These are phyloP conservation scores for Blastobotrys mokoenaii DNA, from an alignment of 805 yeast genomes.

Conservation along the genomic window DNA sequence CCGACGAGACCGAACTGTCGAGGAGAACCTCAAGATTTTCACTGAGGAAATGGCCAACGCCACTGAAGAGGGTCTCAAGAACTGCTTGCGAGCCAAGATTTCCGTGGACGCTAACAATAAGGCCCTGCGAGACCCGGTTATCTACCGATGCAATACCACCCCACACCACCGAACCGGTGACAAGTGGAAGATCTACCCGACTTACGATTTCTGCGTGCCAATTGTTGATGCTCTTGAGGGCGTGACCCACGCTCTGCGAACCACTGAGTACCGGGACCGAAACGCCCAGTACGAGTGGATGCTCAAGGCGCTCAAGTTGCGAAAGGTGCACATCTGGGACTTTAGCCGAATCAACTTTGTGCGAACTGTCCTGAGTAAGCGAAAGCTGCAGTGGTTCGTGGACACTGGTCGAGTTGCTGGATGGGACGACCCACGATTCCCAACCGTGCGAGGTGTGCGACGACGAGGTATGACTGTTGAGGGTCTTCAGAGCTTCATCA, in stretches of 20 bases:
- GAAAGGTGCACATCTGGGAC: constrained; percentile 97
- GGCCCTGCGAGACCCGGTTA: constrained; percentile 95
- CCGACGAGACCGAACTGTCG: constrained; percentile 87
- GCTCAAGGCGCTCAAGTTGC: constrained; percentile 66
- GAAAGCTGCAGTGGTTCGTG: constrained; percentile 98
- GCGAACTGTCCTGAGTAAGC: constrained; percentile 89
- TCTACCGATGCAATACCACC: constrained; percentile 92
- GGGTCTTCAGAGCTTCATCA: constrained; percentile 87
- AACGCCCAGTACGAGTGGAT: constrained; percentile 98
- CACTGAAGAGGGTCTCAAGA: constrained; percentile 83
- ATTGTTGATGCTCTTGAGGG: constrained; percentile 94
- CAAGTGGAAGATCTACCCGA: constrained; percentile 93
- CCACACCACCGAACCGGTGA: constrained; percentile 97
- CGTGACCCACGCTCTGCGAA: constrained; percentile 95
- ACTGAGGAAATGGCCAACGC: constrained; percentile 89
- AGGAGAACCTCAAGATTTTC: constrained; percentile 82
- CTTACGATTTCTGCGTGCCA: constrained; percentile 98
- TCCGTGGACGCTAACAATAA: constrained; percentile 87
- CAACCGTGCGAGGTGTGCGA: constrained; percentile 98
- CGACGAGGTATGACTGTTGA: constrained; percentile 99
- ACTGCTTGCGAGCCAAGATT: constrained; percentile 95
- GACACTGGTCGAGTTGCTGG: constrained; percentile 78
- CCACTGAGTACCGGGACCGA: constrained; percentile 98
- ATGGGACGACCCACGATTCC: constrained; percentile 99
- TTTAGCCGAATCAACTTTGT: constrained; percentile 95